These are phyloP conservation scores for Sporothrix euskadiensis DNA, from an alignment of 2,329 filamentous ascomycete species.

Conservation along the genomic window DNA sequence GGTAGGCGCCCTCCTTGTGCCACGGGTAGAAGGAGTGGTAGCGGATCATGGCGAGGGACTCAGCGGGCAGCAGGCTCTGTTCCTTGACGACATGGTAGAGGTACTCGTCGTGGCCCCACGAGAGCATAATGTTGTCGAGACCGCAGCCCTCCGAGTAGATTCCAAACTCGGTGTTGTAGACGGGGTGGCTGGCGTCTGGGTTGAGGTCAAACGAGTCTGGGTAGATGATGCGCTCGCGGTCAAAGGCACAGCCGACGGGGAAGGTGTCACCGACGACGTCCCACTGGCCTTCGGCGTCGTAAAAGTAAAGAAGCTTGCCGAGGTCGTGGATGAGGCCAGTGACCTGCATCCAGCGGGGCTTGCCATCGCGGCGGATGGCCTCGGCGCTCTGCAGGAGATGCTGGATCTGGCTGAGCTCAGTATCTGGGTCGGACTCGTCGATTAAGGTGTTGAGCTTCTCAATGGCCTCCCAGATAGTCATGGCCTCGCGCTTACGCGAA, in stretches of 20 bases:
- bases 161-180: slow-evolving; percentile 74
- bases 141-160: slow-evolving; percentile 81
- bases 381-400: slow-evolving; percentile 87
- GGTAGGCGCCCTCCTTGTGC: slow-evolving; percentile 80
- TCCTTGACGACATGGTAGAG: slow-evolving; percentile 84
- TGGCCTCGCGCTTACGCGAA: slow-evolving; percentile 63
- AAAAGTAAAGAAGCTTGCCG: slow-evolving; percentile 78
- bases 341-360: slow-evolving; percentile 80
- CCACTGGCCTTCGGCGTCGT: slow-evolving; percentile 85
- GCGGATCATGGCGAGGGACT: slow-evolving; percentile 88
- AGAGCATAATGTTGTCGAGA: slow-evolving; percentile 83
- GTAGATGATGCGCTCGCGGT: slow-evolving; percentile 72
- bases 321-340: slow-evolving; percentile 77
- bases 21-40: slow-evolving; percentile 94
- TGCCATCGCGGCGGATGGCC: slow-evolving; percentile 81
- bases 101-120: slow-evolving; percentile 88
- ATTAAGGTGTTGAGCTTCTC: slow-evolving; percentile 89
- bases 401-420: slow-evolving; percentile 82
- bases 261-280: slow-evolving; percentile 89
- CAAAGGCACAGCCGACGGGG: slow-evolving; percentile 74
- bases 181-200: slow-evolving; percentile 68
- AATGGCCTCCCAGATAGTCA: slow-evolving; percentile 90
- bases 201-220: slow-evolving; percentile 74
- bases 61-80: slow-evolving; percentile 73
- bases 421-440: slow-evolving; percentile 90